Percentiles rank a stretch among this genome's conserved stretches.
Conservation (phyloP, 208 protist species). For the Trypanosoma mega region DNA sequence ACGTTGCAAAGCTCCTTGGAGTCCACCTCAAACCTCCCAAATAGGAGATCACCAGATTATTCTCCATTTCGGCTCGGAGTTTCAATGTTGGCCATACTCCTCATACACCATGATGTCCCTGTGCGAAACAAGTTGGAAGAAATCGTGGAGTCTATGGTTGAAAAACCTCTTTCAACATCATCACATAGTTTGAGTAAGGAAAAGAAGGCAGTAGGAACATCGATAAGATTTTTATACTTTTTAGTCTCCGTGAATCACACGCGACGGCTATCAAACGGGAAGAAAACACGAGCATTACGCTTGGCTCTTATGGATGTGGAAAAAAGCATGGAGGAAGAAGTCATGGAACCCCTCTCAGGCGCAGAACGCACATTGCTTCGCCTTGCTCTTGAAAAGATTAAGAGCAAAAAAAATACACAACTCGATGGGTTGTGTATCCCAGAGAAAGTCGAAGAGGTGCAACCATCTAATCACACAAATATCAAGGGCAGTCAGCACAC, state of each 20-base stretch:
- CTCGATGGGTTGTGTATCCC: too few relatives aligned
- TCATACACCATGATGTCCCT: background rate
- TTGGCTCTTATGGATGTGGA: constrained; percentile 1
- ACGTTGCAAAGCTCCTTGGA: constrained; percentile 8
- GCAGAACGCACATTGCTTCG: constrained; percentile 40
- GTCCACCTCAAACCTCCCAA: background rate
- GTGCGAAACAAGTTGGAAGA: background rate
- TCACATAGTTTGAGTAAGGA: too few relatives aligned
- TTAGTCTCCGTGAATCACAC: background rate
- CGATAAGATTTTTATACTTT: constrained; percentile 1
- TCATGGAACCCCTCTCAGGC: background rate
- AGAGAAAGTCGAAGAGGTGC: too few relatives aligned
- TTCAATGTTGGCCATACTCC: constrained; percentile 5
- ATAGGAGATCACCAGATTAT: background rate
- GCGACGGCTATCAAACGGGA: background rate
- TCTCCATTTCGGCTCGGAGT: constrained; percentile 9
- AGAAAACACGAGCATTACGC: background rate
- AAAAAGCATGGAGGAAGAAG: background rate
- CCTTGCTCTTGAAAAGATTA: constrained; percentile 19
- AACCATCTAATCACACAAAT: too few relatives aligned
- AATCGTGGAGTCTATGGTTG: constrained; percentile 4
- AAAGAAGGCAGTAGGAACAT: background rate
- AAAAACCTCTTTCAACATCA: background rate
- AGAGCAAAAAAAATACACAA: too few relatives aligned
- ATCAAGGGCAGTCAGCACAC: too few relatives aligned